Evolutionary conservation across 2,329 filamentous ascomycete species (phyloP).

Genomic region (Stenocarpella maydis): DNA sequence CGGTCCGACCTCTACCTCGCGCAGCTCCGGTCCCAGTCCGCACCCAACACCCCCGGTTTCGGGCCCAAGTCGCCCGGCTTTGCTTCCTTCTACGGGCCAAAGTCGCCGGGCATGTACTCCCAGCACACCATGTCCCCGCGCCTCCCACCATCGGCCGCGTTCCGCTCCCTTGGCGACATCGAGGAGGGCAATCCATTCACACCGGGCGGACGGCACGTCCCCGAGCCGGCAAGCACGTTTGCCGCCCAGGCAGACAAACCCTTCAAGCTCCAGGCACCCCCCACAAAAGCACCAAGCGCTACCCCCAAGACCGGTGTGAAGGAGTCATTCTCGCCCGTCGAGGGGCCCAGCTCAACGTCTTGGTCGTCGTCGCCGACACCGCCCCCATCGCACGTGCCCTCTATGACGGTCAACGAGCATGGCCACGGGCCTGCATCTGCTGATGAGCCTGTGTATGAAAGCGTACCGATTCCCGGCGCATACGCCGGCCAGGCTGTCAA

Average conservation of each 20-base stretch:
- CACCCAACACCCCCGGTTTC: constrained; percentile 93
- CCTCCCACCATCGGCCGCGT: constrained; percentile 63
- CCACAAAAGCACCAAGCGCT: constrained; percentile 77
- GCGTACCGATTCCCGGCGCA: constrained; percentile 88
- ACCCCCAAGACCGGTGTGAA: constrained; percentile 72
- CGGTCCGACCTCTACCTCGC: constrained; percentile 95
- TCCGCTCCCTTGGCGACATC: constrained; percentile 53
- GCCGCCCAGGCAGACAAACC: constrained; percentile 55
- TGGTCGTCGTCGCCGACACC: constrained; percentile 41
- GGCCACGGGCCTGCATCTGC: constrained; percentile 68
- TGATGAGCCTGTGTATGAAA: constrained; percentile 84
- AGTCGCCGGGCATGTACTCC: constrained; percentile 49
- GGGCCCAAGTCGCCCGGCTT: constrained; percentile 71
- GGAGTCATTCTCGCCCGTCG: constrained; percentile 66
- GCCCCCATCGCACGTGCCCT: constrained; percentile 42
- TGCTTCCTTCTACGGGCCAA: constrained; percentile 40
- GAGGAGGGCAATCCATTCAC: constrained; percentile 57
- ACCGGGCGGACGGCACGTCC: constrained; percentile 60
- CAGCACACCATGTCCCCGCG: constrained; percentile 66
- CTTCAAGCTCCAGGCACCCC: constrained; percentile 91
- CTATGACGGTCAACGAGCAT: constrained; percentile 66
- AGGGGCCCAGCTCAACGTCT: constrained; percentile 40
- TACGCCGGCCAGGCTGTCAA: constrained; percentile 69
- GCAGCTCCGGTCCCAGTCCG: constrained; percentile 83
- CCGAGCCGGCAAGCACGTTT: constrained; percentile 71